Conservation (phyloP, 352 stramenopile genomes). For the Phytophthora citricola region DNA sequence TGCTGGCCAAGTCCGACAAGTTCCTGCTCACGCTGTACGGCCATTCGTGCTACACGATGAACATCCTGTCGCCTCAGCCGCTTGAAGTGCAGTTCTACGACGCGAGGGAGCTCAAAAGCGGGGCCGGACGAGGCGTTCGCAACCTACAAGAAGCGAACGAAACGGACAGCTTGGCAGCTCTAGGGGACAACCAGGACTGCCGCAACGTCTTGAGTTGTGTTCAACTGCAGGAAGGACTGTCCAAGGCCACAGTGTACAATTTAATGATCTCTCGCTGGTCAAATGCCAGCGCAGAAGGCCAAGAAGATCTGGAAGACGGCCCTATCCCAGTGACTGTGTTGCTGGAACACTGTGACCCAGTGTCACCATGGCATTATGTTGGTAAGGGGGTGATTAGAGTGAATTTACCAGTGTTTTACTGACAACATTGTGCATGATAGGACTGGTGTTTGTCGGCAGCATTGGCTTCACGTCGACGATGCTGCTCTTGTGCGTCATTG, state of each 20-base stretch:
- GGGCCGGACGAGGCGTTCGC: constrained; percentile 9
- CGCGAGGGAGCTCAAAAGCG: constrained; percentile 29
- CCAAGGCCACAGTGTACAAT: constrained; percentile 49
- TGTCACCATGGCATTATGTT: constrained; percentile 47
- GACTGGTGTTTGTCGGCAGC: constrained; percentile 44
- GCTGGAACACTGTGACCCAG: constrained; percentile 51
- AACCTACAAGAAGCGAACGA: constrained; percentile 21
- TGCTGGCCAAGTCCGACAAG: constrained; percentile 45
- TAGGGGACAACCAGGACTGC: constrained; percentile 36
- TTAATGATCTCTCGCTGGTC: constrained; percentile 47
- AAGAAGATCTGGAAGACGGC: constrained; percentile 7
- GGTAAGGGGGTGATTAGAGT: constrained; percentile 25
- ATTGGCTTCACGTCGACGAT: constrained; percentile 56
- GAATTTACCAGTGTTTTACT: neutral
- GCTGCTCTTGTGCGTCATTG: constrained; percentile 49
- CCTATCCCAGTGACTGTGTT: constrained; percentile 30
- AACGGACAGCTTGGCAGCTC: constrained; percentile 6
- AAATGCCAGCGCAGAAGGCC: constrained; percentile 1
- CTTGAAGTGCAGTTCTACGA: constrained; percentile 70
- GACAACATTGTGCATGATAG: constrained; percentile 14
- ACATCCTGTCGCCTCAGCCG: constrained; percentile 41
- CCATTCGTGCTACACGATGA: constrained; percentile 60
- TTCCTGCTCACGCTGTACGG: constrained; percentile 67
- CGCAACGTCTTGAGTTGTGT: constrained; percentile 39
- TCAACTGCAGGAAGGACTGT: constrained; percentile 42